Evolutionary conservation across 164 flowering plant genomes (phyloP).

Genomic region (Aristolochia californica): DNA sequence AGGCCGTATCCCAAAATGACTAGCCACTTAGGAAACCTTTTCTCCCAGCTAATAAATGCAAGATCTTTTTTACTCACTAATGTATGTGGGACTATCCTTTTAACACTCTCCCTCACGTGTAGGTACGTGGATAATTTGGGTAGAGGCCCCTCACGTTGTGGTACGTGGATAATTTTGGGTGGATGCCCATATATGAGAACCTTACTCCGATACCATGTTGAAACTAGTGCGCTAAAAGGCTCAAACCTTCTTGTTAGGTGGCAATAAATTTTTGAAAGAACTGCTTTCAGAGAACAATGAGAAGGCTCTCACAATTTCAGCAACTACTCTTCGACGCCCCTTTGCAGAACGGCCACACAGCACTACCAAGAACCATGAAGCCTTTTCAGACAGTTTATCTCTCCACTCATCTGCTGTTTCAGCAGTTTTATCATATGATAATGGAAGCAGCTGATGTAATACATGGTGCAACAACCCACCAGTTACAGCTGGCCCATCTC

Average conservation of each 20-base stretch:
- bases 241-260: constrained; percentile 58
- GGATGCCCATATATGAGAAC: no score
- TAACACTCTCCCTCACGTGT: no score
- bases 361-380: constrained; percentile 80
- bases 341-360: constrained; percentile 81
- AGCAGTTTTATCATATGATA: constrained; percentile 33
- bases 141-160: no score
- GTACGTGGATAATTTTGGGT: no score
- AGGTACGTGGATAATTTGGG: no score
- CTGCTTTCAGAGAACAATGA: constrained; percentile 41
- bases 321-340: constrained; percentile 70
- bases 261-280: constrained; percentile 32
- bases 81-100: no score
- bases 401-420: constrained; percentile 67
- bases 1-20: no score
- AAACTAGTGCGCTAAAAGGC: no score
- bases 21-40: no score
- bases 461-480: constrained; percentile 75
- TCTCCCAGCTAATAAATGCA: no score
- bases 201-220: no score
- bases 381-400: constrained; percentile 79
- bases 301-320: constrained; percentile 69
- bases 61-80: no score
- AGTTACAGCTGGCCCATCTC: constrained; percentile 36
- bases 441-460: constrained; percentile 57